Percentiles rank a stretch among this genome's conserved stretches.
These are phyloP conservation scores for Yarrowia yakushimensis DNA, from an alignment of 805 yeast genomes.

Conservation along the genomic window DNA sequence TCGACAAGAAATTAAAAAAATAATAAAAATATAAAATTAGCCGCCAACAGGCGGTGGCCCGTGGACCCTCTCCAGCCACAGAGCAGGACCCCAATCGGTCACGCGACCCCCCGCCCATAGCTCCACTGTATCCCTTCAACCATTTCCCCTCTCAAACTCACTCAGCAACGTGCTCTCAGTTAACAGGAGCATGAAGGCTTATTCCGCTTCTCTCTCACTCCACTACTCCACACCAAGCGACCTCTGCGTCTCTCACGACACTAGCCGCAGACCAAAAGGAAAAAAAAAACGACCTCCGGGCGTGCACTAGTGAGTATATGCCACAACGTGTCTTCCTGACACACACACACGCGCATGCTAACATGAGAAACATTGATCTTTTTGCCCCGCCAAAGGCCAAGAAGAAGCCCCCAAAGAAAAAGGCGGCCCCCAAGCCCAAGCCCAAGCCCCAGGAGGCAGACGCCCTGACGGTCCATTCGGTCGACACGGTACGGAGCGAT, in stretches of 20 bases:
- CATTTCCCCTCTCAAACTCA: background rate
- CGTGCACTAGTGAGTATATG: background rate
- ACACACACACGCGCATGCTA: background rate
- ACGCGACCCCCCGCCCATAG: no score
- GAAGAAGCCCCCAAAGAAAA: constrained; percentile 10
- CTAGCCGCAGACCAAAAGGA: background rate
- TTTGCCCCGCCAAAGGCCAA: constrained; percentile 16
- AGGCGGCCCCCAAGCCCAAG: background rate
- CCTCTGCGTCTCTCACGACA: background rate
- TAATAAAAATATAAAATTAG: no score
- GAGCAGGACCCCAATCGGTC: no score
- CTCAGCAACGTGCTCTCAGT: constrained; percentile 1
- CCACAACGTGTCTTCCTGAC: background rate
- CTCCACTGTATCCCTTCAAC: background rate
- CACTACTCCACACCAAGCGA: background rate
- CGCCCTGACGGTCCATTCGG: background rate
- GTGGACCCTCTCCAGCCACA: no score
- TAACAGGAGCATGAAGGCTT: background rate
- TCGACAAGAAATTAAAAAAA: no score
- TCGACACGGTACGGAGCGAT: background rate
- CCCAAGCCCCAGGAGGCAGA: background rate
- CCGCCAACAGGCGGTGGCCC: no score
- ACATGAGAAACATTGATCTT: constrained; percentile 18
- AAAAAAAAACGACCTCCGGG: background rate
- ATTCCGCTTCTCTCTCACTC: background rate